Base-by-base conservation (phyloP, 805 yeast genomes). In the Wickerhamomyces hampshirensis region DNA sequence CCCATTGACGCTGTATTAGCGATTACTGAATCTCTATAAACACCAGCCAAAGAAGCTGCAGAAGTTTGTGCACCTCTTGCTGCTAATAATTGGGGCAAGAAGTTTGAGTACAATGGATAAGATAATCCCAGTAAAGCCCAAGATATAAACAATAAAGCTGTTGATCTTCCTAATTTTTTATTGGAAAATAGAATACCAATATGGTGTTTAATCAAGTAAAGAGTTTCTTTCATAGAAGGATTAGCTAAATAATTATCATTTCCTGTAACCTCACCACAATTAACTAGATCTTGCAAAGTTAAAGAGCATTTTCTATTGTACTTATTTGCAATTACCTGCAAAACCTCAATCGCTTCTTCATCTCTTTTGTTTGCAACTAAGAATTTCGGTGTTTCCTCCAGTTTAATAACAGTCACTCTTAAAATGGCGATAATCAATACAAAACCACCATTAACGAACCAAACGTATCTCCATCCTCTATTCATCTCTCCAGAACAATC, bases 381-480 rank as follows among this genome's bases (percentile, higher is more conserved):
- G 48, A 69, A 75, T 40, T 67, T 67, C 18, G 81, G 80, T 19
- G 78, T 70, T 51, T 75, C 80, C 34, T 64, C 63, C 14, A 74
- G 62, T 31, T 51, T 55, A 31, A 66, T 43, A 14, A 63, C 50
- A 23, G 72, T 63, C 32, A 75, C 43, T 26, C 76, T 69, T 12
- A 72, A 56, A 36, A 73, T 52, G n/a, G 71, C 71, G 43, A 66
- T 61, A 42, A 63, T 56, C 26, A 66, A 33, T 7, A 75, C 74
- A 35, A 75, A 54, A 4, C 68, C 77, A 18, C 76, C 71, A 49
- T 73, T 68, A 15, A 67, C 65, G 49, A 63, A 73, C 67, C 73
- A 70, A 34, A 65, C 59, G 48, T 75, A 75, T 49, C 80, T 62
- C 80, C 80, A 75, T 28, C 81, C 80, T 53, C 68, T 64, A 51